Evolutionary conservation across 1,139 yeast genomes (phyloP).

Genomic region (Scheffersomyces segobiensis): DNA sequence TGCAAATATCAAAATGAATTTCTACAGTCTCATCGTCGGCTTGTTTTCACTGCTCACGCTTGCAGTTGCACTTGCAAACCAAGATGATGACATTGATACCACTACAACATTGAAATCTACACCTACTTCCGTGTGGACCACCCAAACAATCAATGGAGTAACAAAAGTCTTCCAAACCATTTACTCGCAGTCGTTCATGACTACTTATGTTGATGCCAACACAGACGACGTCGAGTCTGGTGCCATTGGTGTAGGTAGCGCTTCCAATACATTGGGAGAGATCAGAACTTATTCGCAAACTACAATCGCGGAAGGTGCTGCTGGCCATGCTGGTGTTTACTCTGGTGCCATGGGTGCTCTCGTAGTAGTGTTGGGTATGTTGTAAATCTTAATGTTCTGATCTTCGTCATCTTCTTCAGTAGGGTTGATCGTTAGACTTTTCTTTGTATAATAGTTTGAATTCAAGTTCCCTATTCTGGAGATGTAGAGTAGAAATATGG

Average conservation of each 20-base stretch:
- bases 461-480: neutral
- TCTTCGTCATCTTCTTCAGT: neutral
- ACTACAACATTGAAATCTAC: constrained; percentile 7
- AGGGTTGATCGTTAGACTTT: neutral
- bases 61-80: constrained; percentile 22
- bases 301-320: constrained; percentile 20
- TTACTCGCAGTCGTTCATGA: constrained; percentile 35
- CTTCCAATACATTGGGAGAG: constrained; percentile 35
- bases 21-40: neutral
- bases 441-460: neutral
- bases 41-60: neutral
- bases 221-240: constrained; percentile 27
- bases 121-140: constrained; percentile 33
- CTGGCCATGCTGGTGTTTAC: constrained; percentile 8
- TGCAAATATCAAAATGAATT: neutral
- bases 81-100: constrained; percentile 18
- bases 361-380: constrained; percentile 6
- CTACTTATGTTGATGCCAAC: constrained; percentile 22
- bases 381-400: neutral
- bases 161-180: constrained; percentile 26
- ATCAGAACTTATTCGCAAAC: constrained; percentile 32
- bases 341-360: constrained; percentile 15
- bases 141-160: constrained; percentile 35
- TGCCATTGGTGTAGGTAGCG: constrained; percentile 37
- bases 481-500: neutral